These are phyloP conservation scores for Cyphellophora europaea DNA, from an alignment of 2,329 filamentous ascomycete genomes.

Conservation along the genomic window DNA sequence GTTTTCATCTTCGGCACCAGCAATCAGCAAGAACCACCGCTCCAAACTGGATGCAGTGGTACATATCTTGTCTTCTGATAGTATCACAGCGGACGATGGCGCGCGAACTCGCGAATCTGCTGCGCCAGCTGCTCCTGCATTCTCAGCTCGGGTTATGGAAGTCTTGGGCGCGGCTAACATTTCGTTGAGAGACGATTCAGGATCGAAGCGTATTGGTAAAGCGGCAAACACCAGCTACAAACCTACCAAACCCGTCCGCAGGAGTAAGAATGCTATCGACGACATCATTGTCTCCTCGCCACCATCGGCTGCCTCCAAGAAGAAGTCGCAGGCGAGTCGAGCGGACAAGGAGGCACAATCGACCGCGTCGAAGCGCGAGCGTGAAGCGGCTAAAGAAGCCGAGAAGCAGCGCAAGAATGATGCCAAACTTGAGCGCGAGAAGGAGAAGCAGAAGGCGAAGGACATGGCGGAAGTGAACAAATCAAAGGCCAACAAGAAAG, in stretches of 20 bases:
- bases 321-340: slow-evolving; percentile 6
- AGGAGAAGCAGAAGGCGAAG: slow-evolving; percentile 54
- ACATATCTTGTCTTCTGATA: slow-evolving; percentile 1
- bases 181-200: neutral
- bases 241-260: neutral
- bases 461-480: slow-evolving; percentile 68
- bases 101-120: no score
- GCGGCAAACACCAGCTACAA: neutral
- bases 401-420: slow-evolving; percentile 41
- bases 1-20: slow-evolving; percentile 31
- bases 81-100: slow-evolving; percentile 1
- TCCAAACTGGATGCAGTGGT: neutral
- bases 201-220: neutral
- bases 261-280: slow-evolving; percentile 9
- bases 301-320: neutral
- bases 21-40: slow-evolving; percentile 11
- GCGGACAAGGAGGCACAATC: slow-evolving; percentile 11
- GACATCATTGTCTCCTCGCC: slow-evolving; percentile 15
- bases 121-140: neutral
- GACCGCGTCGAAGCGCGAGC: slow-evolving; percentile 29
- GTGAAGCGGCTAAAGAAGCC: slow-evolving; percentile 45
- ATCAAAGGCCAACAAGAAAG: slow-evolving; percentile 61
- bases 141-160: neutral
- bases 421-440: slow-evolving; percentile 46
- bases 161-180: neutral